phyloP scores from a whole-genome alignment of 352 stramenopile species.

The Globisporangium megalacanthum region DNA sequence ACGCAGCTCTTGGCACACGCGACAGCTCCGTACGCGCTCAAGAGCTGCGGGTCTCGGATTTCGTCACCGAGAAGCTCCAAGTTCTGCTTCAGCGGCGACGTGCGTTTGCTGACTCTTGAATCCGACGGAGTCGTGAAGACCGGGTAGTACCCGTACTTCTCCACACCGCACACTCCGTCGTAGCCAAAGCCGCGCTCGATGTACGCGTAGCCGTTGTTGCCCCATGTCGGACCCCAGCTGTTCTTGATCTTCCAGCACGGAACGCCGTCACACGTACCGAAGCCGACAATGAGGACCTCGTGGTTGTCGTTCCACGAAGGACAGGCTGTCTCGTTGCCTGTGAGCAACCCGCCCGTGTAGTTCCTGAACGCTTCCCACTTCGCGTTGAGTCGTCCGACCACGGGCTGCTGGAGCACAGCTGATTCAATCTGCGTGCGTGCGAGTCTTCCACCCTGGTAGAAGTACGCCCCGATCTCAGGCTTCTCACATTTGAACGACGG shows the following conservation, averaged over 20 bases:
- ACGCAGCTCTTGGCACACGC: background rate
- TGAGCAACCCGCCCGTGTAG: conserved; percentile 10
- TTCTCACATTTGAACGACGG: conserved; percentile 7
- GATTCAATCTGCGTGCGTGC: conserved; percentile 9
- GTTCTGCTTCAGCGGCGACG: background rate
- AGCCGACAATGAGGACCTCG: too few relatives aligned
- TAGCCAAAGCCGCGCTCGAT: conserved; percentile 43
- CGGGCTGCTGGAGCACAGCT: conserved; percentile 4
- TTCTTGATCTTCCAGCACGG: background rate
- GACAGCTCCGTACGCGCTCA: background rate
- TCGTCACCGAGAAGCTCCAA: too few relatives aligned
- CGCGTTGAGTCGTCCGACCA: background rate
- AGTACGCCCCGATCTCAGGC: conserved; percentile 6
- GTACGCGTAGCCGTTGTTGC: conserved; percentile 56
- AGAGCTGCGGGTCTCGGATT: conserved; percentile 9
- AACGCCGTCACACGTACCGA: background rate
- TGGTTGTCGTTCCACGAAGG: too few relatives aligned
- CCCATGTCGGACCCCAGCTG: conserved; percentile 22
- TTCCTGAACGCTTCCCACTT: background rate
- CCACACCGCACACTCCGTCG: conserved; percentile 58
- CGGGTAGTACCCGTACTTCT: conserved; percentile 16
- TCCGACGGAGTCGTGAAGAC: conserved; percentile 4
- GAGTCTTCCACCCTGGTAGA: background rate
- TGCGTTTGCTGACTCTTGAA: background rate
- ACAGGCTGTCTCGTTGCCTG: too few relatives aligned